Evolutionary conservation across 1,284 basidiomycete genomes (phyloP), one percentile per base, ranked within the genome.

Genomic region (Trametes hirsuta): DNA sequence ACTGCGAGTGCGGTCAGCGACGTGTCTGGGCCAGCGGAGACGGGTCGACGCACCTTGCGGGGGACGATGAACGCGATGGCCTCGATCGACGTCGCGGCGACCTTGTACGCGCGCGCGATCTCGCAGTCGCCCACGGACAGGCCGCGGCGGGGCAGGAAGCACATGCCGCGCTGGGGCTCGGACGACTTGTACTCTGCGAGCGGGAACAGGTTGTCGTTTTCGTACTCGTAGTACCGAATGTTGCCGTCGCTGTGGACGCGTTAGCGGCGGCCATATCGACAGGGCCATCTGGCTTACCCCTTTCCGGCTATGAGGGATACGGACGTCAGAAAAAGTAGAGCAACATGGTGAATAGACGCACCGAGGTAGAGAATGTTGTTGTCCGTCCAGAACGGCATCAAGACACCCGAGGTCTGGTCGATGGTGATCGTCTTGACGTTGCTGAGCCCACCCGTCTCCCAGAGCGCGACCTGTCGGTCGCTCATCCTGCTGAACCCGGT

Each of bases 331-430:
- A 15, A n/a, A 10, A 2, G 14, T 21, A 12, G 41, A 9, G 14
- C 14, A 39, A 4, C 5, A 22, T 37, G 11, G 42, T 21, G 52
- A 47, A 45, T 22, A 51, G 8, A 75, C 81, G 37, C 62, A 88
- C 87, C 95, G 62, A 98, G 84, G 86, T 98, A 98, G 61, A 98
- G 80, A 58, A 98, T 88, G 63, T 93, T 90, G 76, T 97, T 97
- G 68, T 98, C 95, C 48, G 86, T 88, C 88, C 94, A 99, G 86
- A 97, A 98, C 0, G 97, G 97, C 94, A 98, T 98, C 53, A 97
- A 76, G 41, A 98, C 94, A 50, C 97, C 96, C 24, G 94, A 87
- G 56, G 90, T 91, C 74, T 95, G 93, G 76, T 97, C 95, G 63
- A 97, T 81, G 22, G 81, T 83, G 55, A 86, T 79, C 59, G 86